Evolutionary conservation across 2,329 filamentous ascomycete genomes (phyloP), one percentile per base, ranked within the genome.

Genomic region (Aspergillus novoparasiticus): DNA sequence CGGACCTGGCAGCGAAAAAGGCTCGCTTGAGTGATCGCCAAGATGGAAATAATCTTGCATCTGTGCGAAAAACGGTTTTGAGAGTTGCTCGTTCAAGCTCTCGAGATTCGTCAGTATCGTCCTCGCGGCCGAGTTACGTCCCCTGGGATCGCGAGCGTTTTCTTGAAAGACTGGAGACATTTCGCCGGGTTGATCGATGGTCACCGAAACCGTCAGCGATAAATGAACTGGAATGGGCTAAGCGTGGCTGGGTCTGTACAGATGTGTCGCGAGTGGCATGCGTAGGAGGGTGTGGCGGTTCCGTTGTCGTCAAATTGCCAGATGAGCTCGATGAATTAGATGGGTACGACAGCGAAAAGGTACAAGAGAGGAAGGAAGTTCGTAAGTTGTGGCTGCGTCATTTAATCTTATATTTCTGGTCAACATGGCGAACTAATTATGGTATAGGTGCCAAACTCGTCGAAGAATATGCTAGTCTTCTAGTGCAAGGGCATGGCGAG

Each of bases 161-260:
- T 65, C 83, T 98, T 12, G 87, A 86, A 70, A 84, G 95, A 28
- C 83, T 99, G 32, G 90, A 90, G 64, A 96, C 93, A 0, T 99
- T 96, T 74, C 91, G 94, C 73, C 93, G 94, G 69, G 89, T 98
- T 55, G 95, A 93, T 59, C 87, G 91, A 75, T 99, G 94, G 94
- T 90, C 91, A n/a, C 91, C 92, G 0, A 98, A 98, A 76, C 94
- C 95, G 0, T 87, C 94, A 58, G 84, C 84, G 39, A 89, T 98
- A 70, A 93, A 88, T 73, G 95, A 98, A 79, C 89, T 97, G 9
- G 90, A 93, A 76, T 99, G 95, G 95, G 94, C 94, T 0, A 97
- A 94, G 81, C 84, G 91, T 63, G 94, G 94, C 0, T 99, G 95
- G 94, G 84, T 90, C 4, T 97, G 94, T 72, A 88, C 90, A 53